These are phyloP conservation scores for Linum trigynum DNA, from an alignment of 345 rosid genomes.

Conservation along the genomic window DNA sequence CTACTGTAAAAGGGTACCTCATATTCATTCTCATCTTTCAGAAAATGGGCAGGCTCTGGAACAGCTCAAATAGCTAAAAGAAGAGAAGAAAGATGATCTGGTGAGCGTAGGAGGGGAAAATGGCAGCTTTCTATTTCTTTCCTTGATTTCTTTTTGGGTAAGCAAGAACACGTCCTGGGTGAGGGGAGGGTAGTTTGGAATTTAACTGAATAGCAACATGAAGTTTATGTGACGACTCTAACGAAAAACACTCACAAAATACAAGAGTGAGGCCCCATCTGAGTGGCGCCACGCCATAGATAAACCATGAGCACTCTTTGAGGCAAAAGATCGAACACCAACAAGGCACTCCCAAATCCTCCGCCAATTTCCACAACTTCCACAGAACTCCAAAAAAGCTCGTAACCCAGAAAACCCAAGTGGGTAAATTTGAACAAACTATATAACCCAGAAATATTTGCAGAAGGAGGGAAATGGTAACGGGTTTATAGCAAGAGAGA, in stretches of 20 bases:
- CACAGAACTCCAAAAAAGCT: background rate
- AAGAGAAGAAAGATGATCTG: background rate
- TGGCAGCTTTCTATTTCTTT: background rate
- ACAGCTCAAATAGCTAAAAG: background rate
- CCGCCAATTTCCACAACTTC: background rate
- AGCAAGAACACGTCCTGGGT: constrained; percentile 2
- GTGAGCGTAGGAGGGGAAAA: background rate
- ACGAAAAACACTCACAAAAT: background rate
- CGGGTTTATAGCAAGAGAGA: constrained; percentile 9
- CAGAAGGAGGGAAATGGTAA: constrained; percentile 6
- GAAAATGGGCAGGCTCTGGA: background rate
- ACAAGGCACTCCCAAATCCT: background rate
- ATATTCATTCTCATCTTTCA: constrained; percentile 39
- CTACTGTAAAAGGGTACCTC: constrained; percentile 42
- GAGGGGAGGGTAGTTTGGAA: background rate
- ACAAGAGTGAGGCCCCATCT: background rate
- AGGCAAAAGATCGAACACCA: constrained; percentile 37
- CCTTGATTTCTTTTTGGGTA: background rate
- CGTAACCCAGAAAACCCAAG: constrained; percentile 11
- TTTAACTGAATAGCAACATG: constrained; percentile 8
- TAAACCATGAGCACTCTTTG: constrained; percentile 31
- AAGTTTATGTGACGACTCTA: constrained; percentile 9
- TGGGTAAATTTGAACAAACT: constrained; percentile 11
- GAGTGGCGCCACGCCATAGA: background rate
- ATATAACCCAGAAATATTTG: background rate